Base-by-base conservation (phyloP, 169 alveolate species). In the Miamiensis avidus region DNA sequence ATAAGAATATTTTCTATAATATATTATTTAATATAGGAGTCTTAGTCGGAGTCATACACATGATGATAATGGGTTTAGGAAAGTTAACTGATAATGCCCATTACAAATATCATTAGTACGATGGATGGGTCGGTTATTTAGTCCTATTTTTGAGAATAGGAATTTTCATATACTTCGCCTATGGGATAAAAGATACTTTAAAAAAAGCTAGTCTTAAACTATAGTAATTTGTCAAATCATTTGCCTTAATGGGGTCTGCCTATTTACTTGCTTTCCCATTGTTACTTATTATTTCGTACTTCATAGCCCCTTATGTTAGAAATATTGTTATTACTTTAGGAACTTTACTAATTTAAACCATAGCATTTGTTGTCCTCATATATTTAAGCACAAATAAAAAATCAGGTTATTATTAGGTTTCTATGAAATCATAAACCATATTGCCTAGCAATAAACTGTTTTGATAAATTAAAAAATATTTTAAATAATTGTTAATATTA, bases 61-160 rank as follows among this genome's bases (percentile, higher is more conserved):
- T 84, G 31, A 85, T 91, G 64, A 34, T 88, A 0, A 92, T 87
- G n/a, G 91, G 91, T 29, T 65, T 91, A 81, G 86, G 93, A n/a
- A 85, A 85, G n/a, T 69, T 88, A 26, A 89, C 86, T 75, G 77
- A 87, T 32, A 92, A 91, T 72, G 89, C 85, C 16, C 74, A 84
- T 32, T 81, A 84, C 65, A 91, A 91, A 75, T 91, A 82, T 83
- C 94, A 91, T 84, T 89, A 84, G 33, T 91, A 78, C 79, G 74
- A 82, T 30, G 94, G 94, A 31, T 75, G 86, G 34, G 81, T 82
- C 31, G 94, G 94, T 1, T 72, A 78, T 76, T 79, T 84, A 16
- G 30, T 91, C 1, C 32, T 83, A 25, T 29, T 89, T 0, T n/a
- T 89, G 0, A 65, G 85, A 32, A 28, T 91, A 25, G 88, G 83